phyloP scores from a whole-genome alignment of 257 asterid genomes.

The Fraxinus anomala region DNA sequence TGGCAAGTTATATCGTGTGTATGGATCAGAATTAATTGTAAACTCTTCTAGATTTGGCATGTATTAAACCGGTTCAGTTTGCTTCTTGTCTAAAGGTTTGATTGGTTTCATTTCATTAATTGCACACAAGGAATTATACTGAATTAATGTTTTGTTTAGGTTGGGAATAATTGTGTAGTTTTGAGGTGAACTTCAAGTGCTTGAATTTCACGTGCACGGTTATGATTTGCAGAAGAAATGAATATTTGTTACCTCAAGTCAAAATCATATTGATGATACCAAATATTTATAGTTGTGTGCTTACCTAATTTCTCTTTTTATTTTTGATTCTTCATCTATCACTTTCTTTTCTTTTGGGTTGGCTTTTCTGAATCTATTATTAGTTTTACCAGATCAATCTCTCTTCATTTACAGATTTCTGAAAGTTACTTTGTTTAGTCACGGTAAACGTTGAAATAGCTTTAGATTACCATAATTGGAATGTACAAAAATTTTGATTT shows the following conservation, averaged over 20 bases:
- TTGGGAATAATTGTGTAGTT: neutral
- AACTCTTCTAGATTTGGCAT: slow-evolving; percentile 16
- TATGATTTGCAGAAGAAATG: neutral
- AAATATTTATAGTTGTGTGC: neutral
- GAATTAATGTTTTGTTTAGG: slow-evolving; percentile 22
- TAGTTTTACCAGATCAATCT: slow-evolving; percentile 14
- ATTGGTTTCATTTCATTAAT: slow-evolving; percentile 14
- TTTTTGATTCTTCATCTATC: slow-evolving; percentile 1
- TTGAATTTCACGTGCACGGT: neutral
- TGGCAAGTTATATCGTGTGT: neutral
- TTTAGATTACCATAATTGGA: neutral
- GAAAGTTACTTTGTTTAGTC: neutral
- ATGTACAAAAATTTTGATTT: slow-evolving; percentile 3
- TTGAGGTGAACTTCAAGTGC: too few species aligned
- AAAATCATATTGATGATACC: neutral
- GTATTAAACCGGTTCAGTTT: slow-evolving; percentile 26
- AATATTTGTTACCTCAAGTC: slow-evolving; percentile 18
- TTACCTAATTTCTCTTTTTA: slow-evolving; percentile 4
- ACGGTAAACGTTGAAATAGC: slow-evolving; percentile 4
- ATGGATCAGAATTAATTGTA: slow-evolving; percentile 25
- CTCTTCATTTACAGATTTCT: neutral
- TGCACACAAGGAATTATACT: slow-evolving; percentile 15
- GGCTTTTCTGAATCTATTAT: slow-evolving; percentile 1
- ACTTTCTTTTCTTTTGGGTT: neutral
- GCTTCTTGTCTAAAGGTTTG: slow-evolving; percentile 9